phyloP scores from a whole-genome alignment of 2,329 filamentous ascomycete genomes.

The Paraphaeosphaeria minitans region DNA sequence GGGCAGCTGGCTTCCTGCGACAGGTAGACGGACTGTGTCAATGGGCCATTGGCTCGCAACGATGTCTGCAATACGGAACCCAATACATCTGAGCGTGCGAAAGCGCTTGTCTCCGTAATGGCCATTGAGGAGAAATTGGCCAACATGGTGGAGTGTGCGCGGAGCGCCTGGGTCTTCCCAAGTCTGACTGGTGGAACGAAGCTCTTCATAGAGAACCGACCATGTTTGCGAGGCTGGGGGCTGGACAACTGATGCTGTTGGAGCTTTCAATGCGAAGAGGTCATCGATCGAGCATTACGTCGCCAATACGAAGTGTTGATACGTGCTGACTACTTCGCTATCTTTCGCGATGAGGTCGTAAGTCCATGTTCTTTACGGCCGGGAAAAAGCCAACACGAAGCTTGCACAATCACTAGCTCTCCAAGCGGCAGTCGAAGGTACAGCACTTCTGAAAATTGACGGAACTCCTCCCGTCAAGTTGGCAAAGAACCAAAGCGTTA shows the following conservation, averaged over 20 bases:
- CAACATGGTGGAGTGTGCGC: slow-evolving; percentile 23
- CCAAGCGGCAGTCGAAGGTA: slow-evolving; percentile 56
- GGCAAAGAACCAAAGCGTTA: slow-evolving; percentile 51
- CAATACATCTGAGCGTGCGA: slow-evolving; percentile 47
- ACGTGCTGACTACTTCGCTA: slow-evolving; percentile 60
- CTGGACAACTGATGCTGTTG: slow-evolving; percentile 30
- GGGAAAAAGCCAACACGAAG: slow-evolving; percentile 58
- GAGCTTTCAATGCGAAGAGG: slow-evolving; percentile 41
- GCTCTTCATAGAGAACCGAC: slow-evolving; percentile 66
- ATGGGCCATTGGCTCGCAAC: slow-evolving; percentile 55
- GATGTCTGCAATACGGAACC: slow-evolving; percentile 54
- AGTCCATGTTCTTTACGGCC: slow-evolving; percentile 4
- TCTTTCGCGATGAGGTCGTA: background rate
- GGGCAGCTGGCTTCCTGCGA: background rate
- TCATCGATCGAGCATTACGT: slow-evolving; percentile 56
- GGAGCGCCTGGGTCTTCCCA: slow-evolving; percentile 6
- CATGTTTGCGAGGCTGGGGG: slow-evolving; percentile 56
- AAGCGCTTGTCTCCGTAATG: slow-evolving; percentile 57
- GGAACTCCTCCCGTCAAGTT: slow-evolving; percentile 50
- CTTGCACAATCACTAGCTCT: slow-evolving; percentile 61
- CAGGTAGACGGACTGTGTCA: slow-evolving; percentile 52
- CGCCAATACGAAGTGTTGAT: slow-evolving; percentile 62
- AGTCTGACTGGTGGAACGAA: slow-evolving; percentile 56
- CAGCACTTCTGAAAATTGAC: slow-evolving; percentile 60
- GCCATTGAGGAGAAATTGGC: slow-evolving; percentile 58